Evolutionary conservation across 2,329 filamentous ascomycete species (phyloP), one percentile per base, ranked within the genome.

Genomic region (Triangularia verruculosa): DNA sequence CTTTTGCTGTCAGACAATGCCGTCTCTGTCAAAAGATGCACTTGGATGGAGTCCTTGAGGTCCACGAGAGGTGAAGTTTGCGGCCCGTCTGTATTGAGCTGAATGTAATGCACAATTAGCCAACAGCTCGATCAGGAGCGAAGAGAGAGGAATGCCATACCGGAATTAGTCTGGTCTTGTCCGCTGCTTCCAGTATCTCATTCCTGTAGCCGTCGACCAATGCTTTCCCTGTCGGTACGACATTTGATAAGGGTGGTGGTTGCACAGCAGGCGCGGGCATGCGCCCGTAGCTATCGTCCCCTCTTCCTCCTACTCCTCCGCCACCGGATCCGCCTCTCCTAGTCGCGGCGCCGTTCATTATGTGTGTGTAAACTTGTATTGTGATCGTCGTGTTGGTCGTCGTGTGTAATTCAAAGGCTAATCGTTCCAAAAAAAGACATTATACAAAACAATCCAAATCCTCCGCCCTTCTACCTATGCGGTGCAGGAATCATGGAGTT

Each of bases 1-100:
- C 88, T 81, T 72, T 88, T 89, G 79, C 93, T 96, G 77, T 99
- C 95, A 64, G 89, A 86, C 65, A 99, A 86, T 20, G 95, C 95
- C 20, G 92, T 98, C 79, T 98, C 94, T 66, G 95, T 93, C 64
- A 99, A 84, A 55, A 99, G 80, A 75, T 98, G 96, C 74, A 97
- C 88, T 70, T 93, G 90, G 53, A 99, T 90, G 64, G 82, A 85
- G 75, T 91, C 90, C 67, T 86, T 85, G 60, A 89, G 79, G 70
- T 89, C 85, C 68, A 88, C 81, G 11, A 84, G 78, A 3, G 77
- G 77, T 20, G 85, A 86, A 70, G 81, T 87, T 67, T 84, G 83
- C 11, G 81, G 79, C 59, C 81, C 80, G 28, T 78, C 76, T 39
- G 77, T 66, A 70, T 84, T 86, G 73, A 80, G 75, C 85, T 86